These are phyloP conservation scores for Astraeus odoratus DNA, from an alignment of 768 basidiomycete species.

Conservation along the genomic window DNA sequence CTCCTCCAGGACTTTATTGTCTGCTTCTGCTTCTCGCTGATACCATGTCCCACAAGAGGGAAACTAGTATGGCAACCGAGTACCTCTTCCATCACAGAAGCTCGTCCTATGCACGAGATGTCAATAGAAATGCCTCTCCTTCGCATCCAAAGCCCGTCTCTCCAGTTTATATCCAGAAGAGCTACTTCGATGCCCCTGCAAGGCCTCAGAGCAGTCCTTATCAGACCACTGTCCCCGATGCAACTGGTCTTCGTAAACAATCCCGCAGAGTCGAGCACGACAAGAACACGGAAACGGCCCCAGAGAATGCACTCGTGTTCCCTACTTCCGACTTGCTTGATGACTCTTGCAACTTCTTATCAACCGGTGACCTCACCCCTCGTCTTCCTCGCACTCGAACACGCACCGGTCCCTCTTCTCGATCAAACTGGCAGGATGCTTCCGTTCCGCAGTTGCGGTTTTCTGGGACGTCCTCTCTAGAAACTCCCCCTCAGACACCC, in stretches of 20 bases:
- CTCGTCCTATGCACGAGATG: slow-evolving; percentile 50
- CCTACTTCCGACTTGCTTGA: slow-evolving; percentile 21
- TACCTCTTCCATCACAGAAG: slow-evolving; percentile 46
- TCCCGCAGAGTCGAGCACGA: slow-evolving; percentile 21
- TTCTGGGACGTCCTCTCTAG: slow-evolving; percentile 68
- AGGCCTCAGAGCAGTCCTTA: slow-evolving; percentile 32
- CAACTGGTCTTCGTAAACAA: slow-evolving; percentile 14
- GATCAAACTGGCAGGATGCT: slow-evolving; percentile 36
- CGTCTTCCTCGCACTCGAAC: slow-evolving; percentile 44
- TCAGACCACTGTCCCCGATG: slow-evolving; percentile 18
- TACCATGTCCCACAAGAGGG: slow-evolving; percentile 12
- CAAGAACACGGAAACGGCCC: slow-evolving; percentile 21
- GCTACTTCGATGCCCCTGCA: slow-evolving; percentile 44
- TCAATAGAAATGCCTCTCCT: slow-evolving; percentile 25
- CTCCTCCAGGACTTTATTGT: not conserved
- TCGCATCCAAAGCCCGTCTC: slow-evolving; percentile 11
- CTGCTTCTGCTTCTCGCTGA: too few species aligned
- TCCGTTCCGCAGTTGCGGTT: slow-evolving; percentile 48
- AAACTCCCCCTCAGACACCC: slow-evolving; percentile 69
- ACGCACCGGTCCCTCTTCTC: slow-evolving; percentile 50
- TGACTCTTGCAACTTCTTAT: slow-evolving; percentile 20
- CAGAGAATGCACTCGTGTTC: slow-evolving; percentile 21
- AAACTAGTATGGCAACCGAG: slow-evolving; percentile 13
- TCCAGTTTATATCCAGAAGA: slow-evolving; percentile 18
- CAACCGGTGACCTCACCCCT: slow-evolving; percentile 27